These are phyloP conservation scores for Heterobasidion annosum DNA, from an alignment of 1,284 basidiomycete species.

Conservation along the genomic window DNA sequence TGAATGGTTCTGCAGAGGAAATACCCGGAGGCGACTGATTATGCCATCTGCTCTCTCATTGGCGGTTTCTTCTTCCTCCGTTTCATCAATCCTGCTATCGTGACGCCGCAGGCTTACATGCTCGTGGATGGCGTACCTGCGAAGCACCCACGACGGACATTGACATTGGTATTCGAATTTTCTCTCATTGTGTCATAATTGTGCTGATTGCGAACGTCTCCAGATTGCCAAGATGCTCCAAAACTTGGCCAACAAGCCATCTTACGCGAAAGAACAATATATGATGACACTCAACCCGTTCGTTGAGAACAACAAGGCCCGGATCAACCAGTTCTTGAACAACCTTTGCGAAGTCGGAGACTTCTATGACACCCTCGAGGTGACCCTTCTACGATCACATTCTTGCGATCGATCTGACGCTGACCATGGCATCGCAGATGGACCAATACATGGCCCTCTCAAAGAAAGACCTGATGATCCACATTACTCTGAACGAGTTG, in stretches of 20 bases:
- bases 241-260: slow-evolving; percentile 98
- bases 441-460: slow-evolving; percentile 99
- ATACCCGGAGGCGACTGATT: slow-evolving; percentile 96
- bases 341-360: slow-evolving; percentile 97
- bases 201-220: slow-evolving; percentile 5
- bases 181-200: background rate
- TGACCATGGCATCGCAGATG: slow-evolving; percentile 49
- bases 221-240: slow-evolving; percentile 99
- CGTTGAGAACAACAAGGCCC: slow-evolving; percentile 95
- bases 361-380: slow-evolving; percentile 98
- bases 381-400: slow-evolving; percentile 22
- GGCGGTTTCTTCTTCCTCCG: slow-evolving; percentile 99
- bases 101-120: slow-evolving; percentile 99
- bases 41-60: slow-evolving; percentile 96
- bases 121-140: slow-evolving; percentile 95
- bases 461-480: slow-evolving; percentile 97
- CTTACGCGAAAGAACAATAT: slow-evolving; percentile 95
- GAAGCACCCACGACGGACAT: slow-evolving; percentile 91
- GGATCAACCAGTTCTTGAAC: slow-evolving; percentile 97
- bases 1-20: slow-evolving; percentile 60
- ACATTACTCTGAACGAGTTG: slow-evolving; percentile 98
- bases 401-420: background rate
- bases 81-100: slow-evolving; percentile 99
- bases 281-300: slow-evolving; percentile 99
- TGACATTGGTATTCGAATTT: slow-evolving; percentile 68